These are phyloP conservation scores for Canna indica DNA, from an alignment of 176 grass and related monocot species.

Conservation along the genomic window DNA sequence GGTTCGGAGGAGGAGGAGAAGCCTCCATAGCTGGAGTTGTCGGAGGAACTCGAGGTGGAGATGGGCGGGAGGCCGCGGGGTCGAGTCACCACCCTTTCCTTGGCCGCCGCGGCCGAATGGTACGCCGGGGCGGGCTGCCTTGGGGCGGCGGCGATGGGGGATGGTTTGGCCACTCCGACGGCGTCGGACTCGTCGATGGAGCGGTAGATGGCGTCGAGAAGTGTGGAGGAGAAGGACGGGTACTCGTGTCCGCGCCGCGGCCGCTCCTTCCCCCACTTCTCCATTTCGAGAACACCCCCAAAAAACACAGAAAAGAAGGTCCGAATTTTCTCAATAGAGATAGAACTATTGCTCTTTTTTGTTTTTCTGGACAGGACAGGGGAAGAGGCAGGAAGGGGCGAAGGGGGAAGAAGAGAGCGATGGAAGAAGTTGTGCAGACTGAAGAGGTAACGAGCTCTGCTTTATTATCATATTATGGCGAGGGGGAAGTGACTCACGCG, in stretches of 20 bases:
- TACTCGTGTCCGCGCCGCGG: constrained; percentile 28
- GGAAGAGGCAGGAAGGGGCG: not conserved
- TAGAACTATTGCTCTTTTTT: not conserved
- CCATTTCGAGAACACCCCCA: not conserved
- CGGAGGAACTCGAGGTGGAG: constrained; percentile 11
- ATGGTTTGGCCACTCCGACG: not conserved
- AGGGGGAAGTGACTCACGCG: not conserved
- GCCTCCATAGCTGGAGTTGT: constrained; percentile 15
- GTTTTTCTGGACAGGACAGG: not conserved
- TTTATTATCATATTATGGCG: not conserved
- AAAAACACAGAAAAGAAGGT: not conserved
- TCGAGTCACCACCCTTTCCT: constrained; percentile 1
- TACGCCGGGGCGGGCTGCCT: not conserved
- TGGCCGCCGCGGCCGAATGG: not conserved
- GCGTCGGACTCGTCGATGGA: constrained; percentile 47
- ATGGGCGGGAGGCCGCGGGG: not conserved
- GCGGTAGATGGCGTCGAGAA: constrained; percentile 85
- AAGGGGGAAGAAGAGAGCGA: not conserved
- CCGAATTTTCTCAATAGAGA: not conserved
- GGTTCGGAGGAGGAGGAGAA: constrained; percentile 35
- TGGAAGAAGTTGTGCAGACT: too few species aligned
- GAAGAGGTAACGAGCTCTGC: not conserved
- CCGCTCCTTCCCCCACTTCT: not conserved
- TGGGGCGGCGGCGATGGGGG: not conserved
- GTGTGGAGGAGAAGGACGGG: constrained; percentile 74